A percentile compares a stretch with the other conserved stretches of the same genome.
These are phyloP conservation scores for Taiozyma sp. DNA, from an alignment of 1,139 yeast species.

Conservation along the genomic window DNA sequence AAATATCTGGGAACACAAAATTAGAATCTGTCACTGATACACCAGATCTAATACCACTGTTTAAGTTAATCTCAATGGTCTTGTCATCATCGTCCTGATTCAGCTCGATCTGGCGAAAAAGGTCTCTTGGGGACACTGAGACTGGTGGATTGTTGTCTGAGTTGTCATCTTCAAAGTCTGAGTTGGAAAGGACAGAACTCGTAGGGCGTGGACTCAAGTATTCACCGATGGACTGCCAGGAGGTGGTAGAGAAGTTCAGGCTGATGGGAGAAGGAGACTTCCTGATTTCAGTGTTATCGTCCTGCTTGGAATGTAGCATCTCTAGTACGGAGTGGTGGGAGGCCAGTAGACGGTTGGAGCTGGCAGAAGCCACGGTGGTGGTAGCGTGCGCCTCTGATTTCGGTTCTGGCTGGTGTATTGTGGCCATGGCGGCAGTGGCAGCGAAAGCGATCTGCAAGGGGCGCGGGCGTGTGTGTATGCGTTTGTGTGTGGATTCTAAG, in stretches of 20 bases:
- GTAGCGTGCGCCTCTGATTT: neutral
- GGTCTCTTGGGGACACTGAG: neutral
- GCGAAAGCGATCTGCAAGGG: neutral
- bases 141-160: neutral
- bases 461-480: neutral
- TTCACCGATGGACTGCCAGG: slow-evolving; percentile 21
- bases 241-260: slow-evolving; percentile 13
- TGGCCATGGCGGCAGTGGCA: neutral
- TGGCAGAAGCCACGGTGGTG: neutral
- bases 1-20: slow-evolving; percentile 17
- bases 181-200: slow-evolving; percentile 23
- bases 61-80: slow-evolving; percentile 22
- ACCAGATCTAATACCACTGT: slow-evolving; percentile 8
- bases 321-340: slow-evolving; percentile 23
- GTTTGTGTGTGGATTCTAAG: too few relatives aligned
- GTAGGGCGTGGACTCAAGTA: slow-evolving; percentile 20
- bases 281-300: neutral
- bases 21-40: slow-evolving; percentile 5
- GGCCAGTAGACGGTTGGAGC: slow-evolving; percentile 15
- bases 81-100: slow-evolving; percentile 14
- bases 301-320: slow-evolving; percentile 14
- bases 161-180: slow-evolving; percentile 22
- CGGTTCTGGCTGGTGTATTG: slow-evolving; percentile 15
- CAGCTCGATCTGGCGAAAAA: neutral
- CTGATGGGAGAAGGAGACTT: neutral